phyloP scores from a whole-genome alignment of 331 rosid genomes.

The Phaseolus coccineus region DNA sequence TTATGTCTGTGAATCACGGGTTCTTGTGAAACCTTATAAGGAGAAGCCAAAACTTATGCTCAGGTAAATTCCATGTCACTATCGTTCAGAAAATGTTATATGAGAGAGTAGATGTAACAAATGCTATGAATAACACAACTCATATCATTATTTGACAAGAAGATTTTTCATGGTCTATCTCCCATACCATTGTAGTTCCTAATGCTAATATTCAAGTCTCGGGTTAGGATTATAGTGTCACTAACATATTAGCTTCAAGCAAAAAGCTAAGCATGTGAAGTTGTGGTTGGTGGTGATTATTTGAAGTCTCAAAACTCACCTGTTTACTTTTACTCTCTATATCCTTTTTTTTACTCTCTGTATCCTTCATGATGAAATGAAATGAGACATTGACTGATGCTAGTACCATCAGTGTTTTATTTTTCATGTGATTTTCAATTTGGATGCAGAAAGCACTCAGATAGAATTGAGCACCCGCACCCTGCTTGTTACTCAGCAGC shows the following conservation, averaged over 20 bases:
- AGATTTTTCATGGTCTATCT: neutral
- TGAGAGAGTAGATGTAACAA: neutral
- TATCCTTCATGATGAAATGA: neutral
- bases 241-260: neutral
- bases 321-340: neutral
- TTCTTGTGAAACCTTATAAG: slow-evolving; percentile 87
- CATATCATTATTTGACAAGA: neutral
- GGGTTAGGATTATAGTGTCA: neutral
- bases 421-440: slow-evolving; percentile 8
- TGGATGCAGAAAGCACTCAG: slow-evolving; percentile 63
- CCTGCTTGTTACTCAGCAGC: slow-evolving; percentile 50
- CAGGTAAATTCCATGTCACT: slow-evolving; percentile 51
- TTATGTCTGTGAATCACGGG: slow-evolving; percentile 80
- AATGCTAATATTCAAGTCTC: neutral
- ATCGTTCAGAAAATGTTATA: no score
- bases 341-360: no score
- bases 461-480: slow-evolving; percentile 60
- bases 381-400: neutral
- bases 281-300: slow-evolving; percentile 1
- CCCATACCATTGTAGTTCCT: neutral
- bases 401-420: neutral
- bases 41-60: slow-evolving; percentile 75
- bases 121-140: neutral
- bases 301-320: neutral
- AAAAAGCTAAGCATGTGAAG: neutral